A percentile compares a stretch with the other conserved stretches of the same genome.
Conservation (phyloP, 768 basidiomycete species). For the Cytidiella melzeri region DNA sequence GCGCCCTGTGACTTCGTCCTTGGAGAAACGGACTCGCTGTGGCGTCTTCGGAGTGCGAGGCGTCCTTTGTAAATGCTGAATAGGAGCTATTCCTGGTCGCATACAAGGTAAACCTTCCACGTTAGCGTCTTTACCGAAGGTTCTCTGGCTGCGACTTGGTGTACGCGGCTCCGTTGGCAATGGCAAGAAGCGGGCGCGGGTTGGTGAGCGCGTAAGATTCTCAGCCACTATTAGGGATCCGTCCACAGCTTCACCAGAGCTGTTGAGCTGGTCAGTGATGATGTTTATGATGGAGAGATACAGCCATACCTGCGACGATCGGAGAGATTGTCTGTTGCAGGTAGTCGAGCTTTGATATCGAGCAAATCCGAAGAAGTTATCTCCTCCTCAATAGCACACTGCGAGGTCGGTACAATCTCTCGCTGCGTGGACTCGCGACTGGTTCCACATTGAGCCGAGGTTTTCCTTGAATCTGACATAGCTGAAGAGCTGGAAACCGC, state of each 20-base stretch:
- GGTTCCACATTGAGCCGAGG: too few relatives aligned
- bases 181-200: not conserved
- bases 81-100: too few relatives aligned
- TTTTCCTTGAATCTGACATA: too few relatives aligned
- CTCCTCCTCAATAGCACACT: conserved; percentile 1
- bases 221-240: not conserved
- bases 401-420: not conserved
- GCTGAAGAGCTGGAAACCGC: too few relatives aligned
- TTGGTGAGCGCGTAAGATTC: not conserved
- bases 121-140: too few relatives aligned
- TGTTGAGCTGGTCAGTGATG: too few relatives aligned
- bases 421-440: not conserved
- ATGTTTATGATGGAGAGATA: too few relatives aligned
- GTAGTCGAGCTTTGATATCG: not conserved
- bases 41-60: conserved; percentile 1
- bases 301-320: too few relatives aligned
- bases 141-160: too few relatives aligned
- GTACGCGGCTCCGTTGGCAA: not conserved
- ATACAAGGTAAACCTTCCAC: too few relatives aligned
- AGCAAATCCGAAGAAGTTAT: not conserved
- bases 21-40: not conserved
- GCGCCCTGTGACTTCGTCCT: not conserved
- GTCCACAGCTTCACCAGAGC: too few relatives aligned
- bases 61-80: not conserved
- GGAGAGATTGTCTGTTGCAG: too few relatives aligned